Conservation (phyloP, 2,329 filamentous ascomycete genomes). For the Diaporthe nobilis region DNA sequence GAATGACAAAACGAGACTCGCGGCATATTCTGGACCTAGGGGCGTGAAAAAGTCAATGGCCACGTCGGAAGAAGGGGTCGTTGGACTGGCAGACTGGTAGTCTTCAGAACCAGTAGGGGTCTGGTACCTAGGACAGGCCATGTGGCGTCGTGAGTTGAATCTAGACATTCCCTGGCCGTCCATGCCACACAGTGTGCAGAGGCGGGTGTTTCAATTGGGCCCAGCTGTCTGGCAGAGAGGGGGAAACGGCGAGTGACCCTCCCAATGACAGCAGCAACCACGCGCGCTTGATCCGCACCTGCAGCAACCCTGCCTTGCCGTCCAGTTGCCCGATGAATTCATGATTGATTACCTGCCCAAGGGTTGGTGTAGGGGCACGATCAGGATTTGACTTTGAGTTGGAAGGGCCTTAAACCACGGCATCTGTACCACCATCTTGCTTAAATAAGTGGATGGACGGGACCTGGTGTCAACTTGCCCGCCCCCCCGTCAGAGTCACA, state of each 20-base stretch:
- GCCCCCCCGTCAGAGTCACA: slow-evolving; percentile 3
- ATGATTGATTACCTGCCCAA: background rate
- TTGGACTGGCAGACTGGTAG: background rate
- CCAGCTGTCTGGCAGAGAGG: slow-evolving; percentile 39
- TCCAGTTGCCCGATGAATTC: background rate
- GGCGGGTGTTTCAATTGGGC: slow-evolving; percentile 34
- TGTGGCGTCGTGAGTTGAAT: slow-evolving; percentile 33
- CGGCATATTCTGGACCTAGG: background rate
- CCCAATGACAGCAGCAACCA: slow-evolving; percentile 15
- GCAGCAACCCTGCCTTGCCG: slow-evolving; percentile 9
- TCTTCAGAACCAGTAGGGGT: background rate
- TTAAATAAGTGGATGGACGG: background rate
- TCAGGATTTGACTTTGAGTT: slow-evolving; percentile 3
- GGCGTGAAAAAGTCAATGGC: background rate
- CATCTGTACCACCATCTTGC: background rate
- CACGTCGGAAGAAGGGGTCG: background rate
- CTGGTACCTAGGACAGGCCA: slow-evolving; percentile 36
- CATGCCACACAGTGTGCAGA: slow-evolving; percentile 34
- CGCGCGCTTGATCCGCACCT: slow-evolving; percentile 12
- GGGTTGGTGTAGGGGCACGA: background rate
- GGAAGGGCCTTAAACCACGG: background rate
- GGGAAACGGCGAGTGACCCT: background rate
- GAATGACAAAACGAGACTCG: background rate
- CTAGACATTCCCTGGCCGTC: background rate
- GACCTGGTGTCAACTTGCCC: background rate